Conservation (phyloP, 2,329 filamentous ascomycete species). For the Aspergillus candidus region DNA sequence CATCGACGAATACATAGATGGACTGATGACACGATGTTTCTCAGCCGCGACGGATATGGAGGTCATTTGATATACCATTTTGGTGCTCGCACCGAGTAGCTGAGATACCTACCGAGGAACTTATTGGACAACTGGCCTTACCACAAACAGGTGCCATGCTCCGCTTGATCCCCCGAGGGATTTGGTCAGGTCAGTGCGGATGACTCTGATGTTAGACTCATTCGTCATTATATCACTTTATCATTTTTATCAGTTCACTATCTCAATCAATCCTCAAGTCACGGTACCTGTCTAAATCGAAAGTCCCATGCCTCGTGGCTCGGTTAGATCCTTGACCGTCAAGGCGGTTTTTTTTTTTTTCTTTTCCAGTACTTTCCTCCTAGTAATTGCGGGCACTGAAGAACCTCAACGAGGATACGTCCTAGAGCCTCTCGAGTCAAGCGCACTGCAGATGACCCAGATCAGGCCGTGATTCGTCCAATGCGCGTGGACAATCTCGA, state of each 20-base stretch:
- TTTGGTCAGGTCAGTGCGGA: slow-evolving; percentile 11
- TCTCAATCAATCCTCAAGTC: background rate
- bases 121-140: no score
- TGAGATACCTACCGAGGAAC: no score
- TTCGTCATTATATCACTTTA: background rate
- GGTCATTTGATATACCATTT: no score
- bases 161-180: slow-evolving; percentile 18
- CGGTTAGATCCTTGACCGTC: no score
- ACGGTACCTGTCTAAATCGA: background rate
- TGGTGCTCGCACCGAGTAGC: no score
- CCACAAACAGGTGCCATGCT: slow-evolving; percentile 1
- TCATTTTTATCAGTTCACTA: background rate
- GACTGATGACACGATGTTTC: no score
- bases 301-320: no score
- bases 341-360: background rate
- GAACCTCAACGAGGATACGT: slow-evolving; percentile 3
- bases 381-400: background rate
- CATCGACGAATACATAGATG: no score
- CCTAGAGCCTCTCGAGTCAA: slow-evolving; percentile 15
- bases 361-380: slow-evolving; percentile 2
- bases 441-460: slow-evolving; percentile 17
- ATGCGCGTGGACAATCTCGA: slow-evolving; percentile 5
- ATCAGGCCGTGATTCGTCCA: slow-evolving; percentile 13
- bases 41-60: no score
- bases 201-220: background rate